Evolutionary conservation across 2,329 filamentous ascomycete species (phyloP), one percentile per base, ranked within the genome.

Genomic region (Apiospora saccharicola): DNA sequence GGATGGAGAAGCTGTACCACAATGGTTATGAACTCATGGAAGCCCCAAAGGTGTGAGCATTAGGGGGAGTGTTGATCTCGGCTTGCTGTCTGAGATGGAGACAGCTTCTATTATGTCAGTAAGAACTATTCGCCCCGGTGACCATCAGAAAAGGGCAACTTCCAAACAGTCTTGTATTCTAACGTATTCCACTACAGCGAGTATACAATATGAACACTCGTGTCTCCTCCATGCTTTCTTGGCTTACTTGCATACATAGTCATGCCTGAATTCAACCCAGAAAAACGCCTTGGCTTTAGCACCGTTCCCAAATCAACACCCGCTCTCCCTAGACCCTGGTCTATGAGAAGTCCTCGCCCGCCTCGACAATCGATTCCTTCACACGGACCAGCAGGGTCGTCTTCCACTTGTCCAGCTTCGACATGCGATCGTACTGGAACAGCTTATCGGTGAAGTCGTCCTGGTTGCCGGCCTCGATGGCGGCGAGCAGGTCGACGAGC

Each of bases 351-450:
- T 81, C 80, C 71, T 81, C 80, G 44, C 78, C 79, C 22, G 75
- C 77, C 70, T 76, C 86, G 84, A 96, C 92, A 78, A 98, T 97
- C 71, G 87, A 87, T 78, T 92, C 91, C 91, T 98, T 98, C 79
- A 98, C 89, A 77, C 91, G 90, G 79, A 97, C 85, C 75, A 98
- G 83, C 72, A 98, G 86, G 44, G 92, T 94, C 69, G 94, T 98
- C 92, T 98, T 98, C 96, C 96, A 98, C 86, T 96, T 96, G 81
- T 98, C 95, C 79, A 98, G 85, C 87, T 96, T 96, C 85, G 92
- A 96, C 85, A 98, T 88, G 85, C 97, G 94, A 82, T 98, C 95
- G 80, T 90, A 98, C 81, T 96, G 91, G 86, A 93, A 97, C 75
- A 96, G 84, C 82, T 95, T 95, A 80, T 97, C 94, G 30, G 92